Evolutionary conservation across 257 asterid genomes (phyloP).

Genomic region (Salvia miltiorrhiza): DNA sequence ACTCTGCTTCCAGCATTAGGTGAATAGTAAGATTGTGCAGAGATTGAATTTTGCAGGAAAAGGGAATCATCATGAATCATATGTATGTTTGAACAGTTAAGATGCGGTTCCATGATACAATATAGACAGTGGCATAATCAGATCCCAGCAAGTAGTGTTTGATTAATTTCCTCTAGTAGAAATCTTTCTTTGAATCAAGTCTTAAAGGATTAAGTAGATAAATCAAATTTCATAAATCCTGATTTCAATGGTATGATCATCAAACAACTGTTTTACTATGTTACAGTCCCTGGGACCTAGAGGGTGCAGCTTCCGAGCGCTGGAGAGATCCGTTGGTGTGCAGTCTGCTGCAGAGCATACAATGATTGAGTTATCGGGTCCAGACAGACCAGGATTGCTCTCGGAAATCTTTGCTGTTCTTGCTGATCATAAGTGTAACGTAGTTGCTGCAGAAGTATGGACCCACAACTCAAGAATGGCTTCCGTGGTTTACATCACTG

Average conservation of each 20-base stretch:
- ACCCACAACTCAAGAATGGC: conserved; percentile 93
- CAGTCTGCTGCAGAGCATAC: conserved; percentile 60
- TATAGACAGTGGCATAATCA: background rate
- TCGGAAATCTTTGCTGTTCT: conserved; percentile 85
- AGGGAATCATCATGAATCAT: background rate
- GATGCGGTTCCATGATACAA: background rate
- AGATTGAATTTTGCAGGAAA: background rate
- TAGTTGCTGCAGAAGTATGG: conserved; percentile 90
- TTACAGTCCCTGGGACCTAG: conserved; percentile 60
- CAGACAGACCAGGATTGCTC: conserved; percentile 81
- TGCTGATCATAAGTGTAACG: conserved; percentile 67
- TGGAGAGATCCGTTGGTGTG: conserved; percentile 65
- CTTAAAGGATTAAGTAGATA: background rate
- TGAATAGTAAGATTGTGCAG: background rate
- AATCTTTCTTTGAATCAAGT: background rate
- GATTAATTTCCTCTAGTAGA: background rate
- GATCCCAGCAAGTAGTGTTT: background rate
- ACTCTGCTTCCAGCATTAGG: background rate
- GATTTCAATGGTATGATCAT: background rate
- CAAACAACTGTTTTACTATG: background rate
- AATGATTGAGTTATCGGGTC: conserved; percentile 69
- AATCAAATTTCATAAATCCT: background rate
- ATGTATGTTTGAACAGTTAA: no score
- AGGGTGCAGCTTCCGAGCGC: conserved; percentile 44
- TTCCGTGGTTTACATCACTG: conserved; percentile 68